Conservation (phyloP, 768 basidiomycete genomes). For the Boletus barrowsii region DNA sequence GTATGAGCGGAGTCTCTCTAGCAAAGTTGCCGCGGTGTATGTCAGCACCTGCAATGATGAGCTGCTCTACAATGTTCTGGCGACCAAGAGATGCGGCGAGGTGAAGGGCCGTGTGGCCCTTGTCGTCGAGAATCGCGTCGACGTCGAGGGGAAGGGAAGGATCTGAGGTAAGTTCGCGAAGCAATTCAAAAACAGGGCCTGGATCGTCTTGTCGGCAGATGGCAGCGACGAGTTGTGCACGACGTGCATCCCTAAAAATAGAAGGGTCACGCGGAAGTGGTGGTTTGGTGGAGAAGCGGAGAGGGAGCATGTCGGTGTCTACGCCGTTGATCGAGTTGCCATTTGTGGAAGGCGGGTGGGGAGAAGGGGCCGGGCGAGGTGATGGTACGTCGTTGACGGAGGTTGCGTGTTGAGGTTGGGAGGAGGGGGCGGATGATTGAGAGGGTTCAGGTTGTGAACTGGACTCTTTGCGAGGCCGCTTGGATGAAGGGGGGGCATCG, state of each 20-base stretch:
- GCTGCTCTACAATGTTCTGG: slow-evolving; percentile 59
- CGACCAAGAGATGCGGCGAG: slow-evolving; percentile 86
- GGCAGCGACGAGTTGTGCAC: slow-evolving; percentile 59
- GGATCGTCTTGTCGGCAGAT: slow-evolving; percentile 74
- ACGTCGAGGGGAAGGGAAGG: slow-evolving; percentile 47
- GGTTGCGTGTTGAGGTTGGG: slow-evolving; percentile 29
- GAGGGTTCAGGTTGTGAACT: slow-evolving; percentile 34
- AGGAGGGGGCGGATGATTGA: slow-evolving; percentile 14
- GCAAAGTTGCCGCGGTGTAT: slow-evolving; percentile 87
- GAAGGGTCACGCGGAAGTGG: slow-evolving; percentile 53
- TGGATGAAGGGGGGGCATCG: slow-evolving; percentile 66
- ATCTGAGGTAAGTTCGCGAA: slow-evolving; percentile 60
- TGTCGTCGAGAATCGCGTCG: slow-evolving; percentile 88
- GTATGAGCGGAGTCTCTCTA: slow-evolving; percentile 93
- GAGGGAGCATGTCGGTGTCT: slow-evolving; percentile 44
- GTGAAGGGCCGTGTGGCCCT: slow-evolving; percentile 92
- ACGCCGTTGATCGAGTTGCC: slow-evolving; percentile 41
- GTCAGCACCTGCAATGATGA: slow-evolving; percentile 81
- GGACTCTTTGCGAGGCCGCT: slow-evolving; percentile 63
- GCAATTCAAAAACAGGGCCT: slow-evolving; percentile 52
- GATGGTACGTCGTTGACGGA: slow-evolving; percentile 31
- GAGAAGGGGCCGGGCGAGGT: slow-evolving; percentile 42
- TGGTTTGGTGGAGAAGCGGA: slow-evolving; percentile 70
- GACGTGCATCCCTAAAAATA: slow-evolving; percentile 49
- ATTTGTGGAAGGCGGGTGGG: slow-evolving; percentile 45